phyloP scores from a whole-genome alignment of 2,329 filamentous ascomycete species.

The Aspergillus bombycis region DNA sequence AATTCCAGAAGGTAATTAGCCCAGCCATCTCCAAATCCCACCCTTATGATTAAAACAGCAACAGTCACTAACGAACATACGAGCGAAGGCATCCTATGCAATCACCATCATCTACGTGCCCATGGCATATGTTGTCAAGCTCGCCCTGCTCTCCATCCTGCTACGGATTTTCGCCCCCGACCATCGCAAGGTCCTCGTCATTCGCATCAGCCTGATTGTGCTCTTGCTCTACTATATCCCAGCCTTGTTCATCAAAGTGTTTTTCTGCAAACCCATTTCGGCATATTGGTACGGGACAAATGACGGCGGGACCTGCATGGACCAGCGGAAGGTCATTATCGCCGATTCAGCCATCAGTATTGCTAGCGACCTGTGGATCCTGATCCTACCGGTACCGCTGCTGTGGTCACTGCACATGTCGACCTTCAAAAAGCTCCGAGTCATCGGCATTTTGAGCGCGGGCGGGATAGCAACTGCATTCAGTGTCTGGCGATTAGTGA shows the following conservation, averaged over 20 bases:
- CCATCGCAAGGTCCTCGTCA: constrained; percentile 22
- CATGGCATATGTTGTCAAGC: constrained; percentile 30
- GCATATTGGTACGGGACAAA: constrained; percentile 25
- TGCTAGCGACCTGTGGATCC: constrained; percentile 30
- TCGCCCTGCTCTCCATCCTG: constrained; percentile 31
- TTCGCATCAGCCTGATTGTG: constrained; percentile 24
- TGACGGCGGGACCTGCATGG: constrained; percentile 25
- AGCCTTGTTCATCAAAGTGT: constrained; percentile 29
- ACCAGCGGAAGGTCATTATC: constrained; percentile 31
- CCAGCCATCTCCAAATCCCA: background rate
- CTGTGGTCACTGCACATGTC: constrained; percentile 30
- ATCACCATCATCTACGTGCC: constrained; percentile 35
- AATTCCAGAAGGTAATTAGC: constrained; percentile 24
- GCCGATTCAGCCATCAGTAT: constrained; percentile 38
- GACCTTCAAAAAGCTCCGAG: constrained; percentile 25
- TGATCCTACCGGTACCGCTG: constrained; percentile 31
- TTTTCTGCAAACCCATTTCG: constrained; percentile 30
- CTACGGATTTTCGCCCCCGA: constrained; percentile 30
- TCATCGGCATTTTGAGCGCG: constrained; percentile 30
- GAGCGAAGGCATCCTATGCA: constrained; percentile 27
- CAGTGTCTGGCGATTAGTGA: constrained; percentile 30
- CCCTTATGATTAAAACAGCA: background rate
- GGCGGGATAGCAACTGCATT: constrained; percentile 32
- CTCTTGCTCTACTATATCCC: constrained; percentile 32
- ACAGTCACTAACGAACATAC: background rate